These are phyloP conservation scores for Malassezia caprae DNA, from an alignment of 1,284 basidiomycete species.

Conservation along the genomic window DNA sequence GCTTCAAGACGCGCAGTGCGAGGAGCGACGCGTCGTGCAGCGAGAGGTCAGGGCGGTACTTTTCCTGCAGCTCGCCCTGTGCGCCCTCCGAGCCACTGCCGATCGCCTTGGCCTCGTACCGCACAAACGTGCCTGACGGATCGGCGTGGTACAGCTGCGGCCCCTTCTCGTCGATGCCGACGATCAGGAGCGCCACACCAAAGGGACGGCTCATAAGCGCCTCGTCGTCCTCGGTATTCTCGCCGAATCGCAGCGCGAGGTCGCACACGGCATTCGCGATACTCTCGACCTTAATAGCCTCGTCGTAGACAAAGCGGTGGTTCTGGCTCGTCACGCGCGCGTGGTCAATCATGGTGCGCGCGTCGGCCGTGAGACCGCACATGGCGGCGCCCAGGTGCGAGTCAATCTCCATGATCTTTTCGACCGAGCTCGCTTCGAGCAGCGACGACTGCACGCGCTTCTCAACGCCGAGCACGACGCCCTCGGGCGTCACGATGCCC, in stretches of 20 bases:
- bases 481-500: constrained; percentile 61
- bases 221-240: constrained; percentile 89
- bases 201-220: constrained; percentile 86
- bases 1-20: constrained; percentile 81
- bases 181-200: constrained; percentile 92
- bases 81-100: constrained; percentile 96
- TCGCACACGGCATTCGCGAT: constrained; percentile 97
- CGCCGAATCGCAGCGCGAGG: constrained; percentile 89
- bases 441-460: constrained; percentile 96
- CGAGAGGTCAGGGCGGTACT: constrained; percentile 87
- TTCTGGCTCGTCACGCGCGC: constrained; percentile 84
- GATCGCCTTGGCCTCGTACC: constrained; percentile 96
- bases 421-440: constrained; percentile 87
- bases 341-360: constrained; percentile 98
- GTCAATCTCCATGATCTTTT: constrained; percentile 99
- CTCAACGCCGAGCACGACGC: constrained; percentile 89
- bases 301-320: constrained; percentile 94
- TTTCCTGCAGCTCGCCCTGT: constrained; percentile 91
- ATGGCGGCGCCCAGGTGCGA: constrained; percentile 91
- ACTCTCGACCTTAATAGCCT: constrained; percentile 70
- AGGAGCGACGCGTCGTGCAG: constrained; percentile 76
- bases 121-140: constrained; percentile 95
- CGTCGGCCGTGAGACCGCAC: constrained; percentile 95
- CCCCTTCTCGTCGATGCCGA: constrained; percentile 88
- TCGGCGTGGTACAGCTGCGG: constrained; percentile 90